A percentile compares a stretch with the other conserved stretches of the same genome.
Conservation (phyloP, 768 basidiomycete species). For the Serpula lacrymans region DNA sequence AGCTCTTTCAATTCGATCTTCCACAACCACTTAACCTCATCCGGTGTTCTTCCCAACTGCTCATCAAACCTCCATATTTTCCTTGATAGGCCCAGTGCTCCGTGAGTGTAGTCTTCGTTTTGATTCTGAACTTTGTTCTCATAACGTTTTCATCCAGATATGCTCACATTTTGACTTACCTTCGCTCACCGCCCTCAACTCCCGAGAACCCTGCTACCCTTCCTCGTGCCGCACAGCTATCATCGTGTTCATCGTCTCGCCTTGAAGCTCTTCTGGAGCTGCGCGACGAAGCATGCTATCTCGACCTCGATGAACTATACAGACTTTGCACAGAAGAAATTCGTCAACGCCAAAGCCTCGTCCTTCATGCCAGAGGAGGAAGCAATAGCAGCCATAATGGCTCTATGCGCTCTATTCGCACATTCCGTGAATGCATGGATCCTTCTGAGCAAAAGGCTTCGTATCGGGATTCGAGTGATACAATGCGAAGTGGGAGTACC, state of each 20-base stretch:
- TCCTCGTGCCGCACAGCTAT: constrained; percentile 57
- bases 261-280: constrained; percentile 71
- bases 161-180: constrained; percentile 64
- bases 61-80: constrained; percentile 63
- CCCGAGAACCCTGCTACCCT: constrained; percentile 49
- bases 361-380: constrained; percentile 39
- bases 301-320: constrained; percentile 64
- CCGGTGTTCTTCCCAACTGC: constrained; percentile 47
- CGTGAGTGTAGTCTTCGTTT: constrained; percentile 51
- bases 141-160: constrained; percentile 44
- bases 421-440: constrained; percentile 54
- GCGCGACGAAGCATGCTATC: constrained; percentile 74
- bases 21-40: constrained; percentile 59
- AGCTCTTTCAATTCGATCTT: constrained; percentile 48
- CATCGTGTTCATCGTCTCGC: constrained; percentile 40
- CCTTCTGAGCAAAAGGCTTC: constrained; percentile 12
- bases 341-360: constrained; percentile 42
- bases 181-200: constrained; percentile 52
- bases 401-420: constrained; percentile 59
- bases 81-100: constrained; percentile 73
- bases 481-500: background rate
- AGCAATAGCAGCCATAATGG: constrained; percentile 40
- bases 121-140: background rate
- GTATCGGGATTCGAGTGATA: constrained; percentile 3
- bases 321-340: constrained; percentile 69